Conservation (phyloP, 768 basidiomycete species). For the Goffeauzyma gilvescens region DNA sequence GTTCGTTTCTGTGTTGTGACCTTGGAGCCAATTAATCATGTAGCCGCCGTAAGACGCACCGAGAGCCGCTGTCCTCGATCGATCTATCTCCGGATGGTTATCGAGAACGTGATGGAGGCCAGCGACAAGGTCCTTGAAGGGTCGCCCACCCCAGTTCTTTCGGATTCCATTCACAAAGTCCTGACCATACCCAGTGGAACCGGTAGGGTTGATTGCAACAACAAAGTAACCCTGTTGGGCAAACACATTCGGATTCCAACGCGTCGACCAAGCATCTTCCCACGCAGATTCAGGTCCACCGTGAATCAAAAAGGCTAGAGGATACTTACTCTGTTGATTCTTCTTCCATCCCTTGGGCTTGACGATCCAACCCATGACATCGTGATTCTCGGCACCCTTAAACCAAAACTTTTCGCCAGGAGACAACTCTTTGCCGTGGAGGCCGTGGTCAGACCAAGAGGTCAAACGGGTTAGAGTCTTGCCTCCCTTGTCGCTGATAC, state of each 20-base stretch:
- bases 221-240: constrained; percentile 50
- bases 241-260: constrained; percentile 61
- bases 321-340: constrained; percentile 45
- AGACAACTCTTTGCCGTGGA: constrained; percentile 41
- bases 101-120: constrained; percentile 28
- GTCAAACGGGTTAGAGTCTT: constrained; percentile 42
- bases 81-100: constrained; percentile 31
- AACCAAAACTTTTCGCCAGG: constrained; percentile 74
- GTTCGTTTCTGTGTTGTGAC: constrained; percentile 42
- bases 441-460: constrained; percentile 39
- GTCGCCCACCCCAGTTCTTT: constrained; percentile 32
- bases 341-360: constrained; percentile 60
- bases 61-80: constrained; percentile 36
- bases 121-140: constrained; percentile 31
- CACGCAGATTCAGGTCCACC: constrained; percentile 57
- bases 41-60: constrained; percentile 63
- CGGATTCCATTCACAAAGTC: constrained; percentile 26
- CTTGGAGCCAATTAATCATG: constrained; percentile 70
- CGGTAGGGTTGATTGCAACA: constrained; percentile 78
- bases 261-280: constrained; percentile 75
- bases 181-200: constrained; percentile 84
- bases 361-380: constrained; percentile 68
- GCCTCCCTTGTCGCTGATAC: constrained; percentile 31
- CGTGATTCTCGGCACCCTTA: constrained; percentile 52
- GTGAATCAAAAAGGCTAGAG: constrained; percentile 56